A percentile compares a stretch with the other conserved stretches of the same genome.
These are phyloP conservation scores for Aegilops speltoides DNA, from an alignment of 176 grass and related monocot species.

Conservation along the genomic window DNA sequence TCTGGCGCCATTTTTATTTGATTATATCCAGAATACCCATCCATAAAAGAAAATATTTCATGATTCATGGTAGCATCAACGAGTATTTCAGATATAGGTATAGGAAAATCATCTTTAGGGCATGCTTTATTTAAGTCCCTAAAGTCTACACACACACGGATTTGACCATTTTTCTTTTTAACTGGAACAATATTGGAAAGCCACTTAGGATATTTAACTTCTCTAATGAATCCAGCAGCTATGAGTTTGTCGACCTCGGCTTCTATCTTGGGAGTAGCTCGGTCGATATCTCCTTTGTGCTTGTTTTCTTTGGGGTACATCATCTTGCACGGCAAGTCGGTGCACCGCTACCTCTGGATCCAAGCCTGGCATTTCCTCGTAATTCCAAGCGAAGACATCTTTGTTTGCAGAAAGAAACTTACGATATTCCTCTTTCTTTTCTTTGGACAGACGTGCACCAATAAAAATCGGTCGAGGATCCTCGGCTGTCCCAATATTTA, in stretches of 20 bases:
- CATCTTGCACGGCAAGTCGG: neutral
- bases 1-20: neutral
- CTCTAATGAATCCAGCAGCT: too few relatives aligned
- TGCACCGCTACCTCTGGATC: neutral
- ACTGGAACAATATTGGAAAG: neutral
- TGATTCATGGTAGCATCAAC: too few relatives aligned
- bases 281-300: neutral
- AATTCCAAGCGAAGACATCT: neutral
- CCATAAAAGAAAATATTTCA: too few relatives aligned
- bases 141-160: neutral
- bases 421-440: neutral
- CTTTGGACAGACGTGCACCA: neutral
- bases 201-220: neutral
- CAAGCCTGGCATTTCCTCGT: neutral
- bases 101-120: neutral
- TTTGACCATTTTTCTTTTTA: neutral
- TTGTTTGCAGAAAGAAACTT: neutral
- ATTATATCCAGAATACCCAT: too few relatives aligned
- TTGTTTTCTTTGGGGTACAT: neutral
- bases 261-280: neutral
- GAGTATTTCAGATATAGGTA: neutral
- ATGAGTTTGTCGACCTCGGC: neutral
- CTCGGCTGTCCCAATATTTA: neutral
- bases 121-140: too few relatives aligned
- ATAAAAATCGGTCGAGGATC: neutral